Evolutionary conservation across 148 eudicot species (phyloP), one percentile per base, ranked within the genome.

Genomic region (Persicaria tinctoria): DNA sequence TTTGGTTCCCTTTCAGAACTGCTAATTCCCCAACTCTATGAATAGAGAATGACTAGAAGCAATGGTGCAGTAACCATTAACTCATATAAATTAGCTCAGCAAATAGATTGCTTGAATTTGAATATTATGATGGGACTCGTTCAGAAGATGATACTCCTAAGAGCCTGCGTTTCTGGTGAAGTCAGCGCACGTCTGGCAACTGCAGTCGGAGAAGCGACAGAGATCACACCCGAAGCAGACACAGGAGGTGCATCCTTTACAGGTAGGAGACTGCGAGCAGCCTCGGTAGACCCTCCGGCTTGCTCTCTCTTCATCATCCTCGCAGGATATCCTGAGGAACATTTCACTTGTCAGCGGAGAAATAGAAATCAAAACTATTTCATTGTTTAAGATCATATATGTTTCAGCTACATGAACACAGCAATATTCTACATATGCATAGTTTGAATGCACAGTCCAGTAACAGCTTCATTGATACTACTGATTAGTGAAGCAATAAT

Each of bases 181-280:
- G 75, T 88, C 92, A 20, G 79, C 76, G 83, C 96, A 90, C 13
- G 85, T 78, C 80, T 87, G 90, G 78, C 96, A 90, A 72, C 53
- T 9, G 76, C 96, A 90, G 74, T 88, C 88, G 48, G 86, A 76
- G 80, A 90, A 90, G 51, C 96, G 87, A 74, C 96, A 91, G 74
- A 75, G 78, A 27, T 82, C 81, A 60, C 96, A 91, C 23, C 96
- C 91, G 11, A 91, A 89, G 70, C 96, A 91, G 45, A 89, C 92
- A 49, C 96, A 91, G 71, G 87, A 85, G 5, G 85, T 85, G 86
- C 96, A 91, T 0, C 96, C 96, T 77, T 49, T 76, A 80, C 96
- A 91, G 17, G 86, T 83, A 44, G 88, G 79, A 27, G 80, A 76
- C 17, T 84, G 83, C 6, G 83, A 49, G 80, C 96, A 91, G 4